Conservation (phyloP, 1,284 basidiomycete species). For the Irpex sp. region DNA sequence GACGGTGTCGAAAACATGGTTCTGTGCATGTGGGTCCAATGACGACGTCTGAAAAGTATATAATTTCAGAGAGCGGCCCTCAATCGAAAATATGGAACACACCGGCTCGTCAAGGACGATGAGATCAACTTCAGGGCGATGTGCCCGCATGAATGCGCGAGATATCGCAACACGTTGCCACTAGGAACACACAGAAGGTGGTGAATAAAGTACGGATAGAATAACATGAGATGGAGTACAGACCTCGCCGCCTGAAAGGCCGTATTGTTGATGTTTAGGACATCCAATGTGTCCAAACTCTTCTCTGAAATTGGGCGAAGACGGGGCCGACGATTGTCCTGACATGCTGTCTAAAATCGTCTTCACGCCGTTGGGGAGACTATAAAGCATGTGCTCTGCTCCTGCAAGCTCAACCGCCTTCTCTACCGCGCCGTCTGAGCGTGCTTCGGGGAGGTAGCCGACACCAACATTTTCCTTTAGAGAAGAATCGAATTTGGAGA, state of each 20-base stretch:
- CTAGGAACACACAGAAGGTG: constrained; percentile 33
- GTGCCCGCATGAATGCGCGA: constrained; percentile 76
- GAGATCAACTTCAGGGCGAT: constrained; percentile 68
- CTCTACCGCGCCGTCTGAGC: constrained; percentile 46
- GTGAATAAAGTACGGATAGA: constrained; percentile 4
- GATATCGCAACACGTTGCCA: constrained; percentile 84
- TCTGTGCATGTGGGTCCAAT: constrained; percentile 76
- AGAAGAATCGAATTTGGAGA: constrained; percentile 69
- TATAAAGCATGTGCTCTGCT: constrained; percentile 54
- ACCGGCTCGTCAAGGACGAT: constrained; percentile 79
- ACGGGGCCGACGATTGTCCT: not conserved
- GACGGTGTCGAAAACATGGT: constrained; percentile 70
- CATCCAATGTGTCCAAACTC: constrained; percentile 12
- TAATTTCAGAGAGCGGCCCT: not conserved
- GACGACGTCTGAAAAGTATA: constrained; percentile 55
- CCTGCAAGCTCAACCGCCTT: constrained; percentile 61
- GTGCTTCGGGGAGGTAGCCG: constrained; percentile 57
- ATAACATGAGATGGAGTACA: constrained; percentile 2
- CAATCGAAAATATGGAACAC: constrained; percentile 21
- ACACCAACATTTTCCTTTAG: constrained; percentile 78
- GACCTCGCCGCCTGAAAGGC: constrained; percentile 75
- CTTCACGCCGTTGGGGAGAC: constrained; percentile 59
- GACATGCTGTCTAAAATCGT: constrained; percentile 51
- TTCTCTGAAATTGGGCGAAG: constrained; percentile 3
- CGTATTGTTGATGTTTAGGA: constrained; percentile 41